These are phyloP conservation scores for Prinsepia uniflora DNA, from an alignment of 306 rosid species.

Conservation along the genomic window DNA sequence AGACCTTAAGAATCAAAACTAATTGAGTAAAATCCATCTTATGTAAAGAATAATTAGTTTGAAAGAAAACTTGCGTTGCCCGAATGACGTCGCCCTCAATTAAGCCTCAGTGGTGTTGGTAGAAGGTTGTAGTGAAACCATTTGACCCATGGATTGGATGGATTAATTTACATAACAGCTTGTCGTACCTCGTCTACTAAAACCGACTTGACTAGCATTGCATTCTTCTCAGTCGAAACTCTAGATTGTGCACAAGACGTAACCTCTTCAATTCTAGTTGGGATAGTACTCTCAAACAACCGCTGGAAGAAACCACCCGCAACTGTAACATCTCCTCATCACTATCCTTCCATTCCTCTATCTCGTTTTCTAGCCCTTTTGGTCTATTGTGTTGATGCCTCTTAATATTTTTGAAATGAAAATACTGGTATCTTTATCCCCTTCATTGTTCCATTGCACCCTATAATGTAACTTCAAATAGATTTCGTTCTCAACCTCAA, in stretches of 20 bases:
- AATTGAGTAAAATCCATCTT: neutral
- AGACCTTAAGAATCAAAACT: neutral
- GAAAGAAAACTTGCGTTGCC: too few species aligned
- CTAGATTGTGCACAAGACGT: too few species aligned
- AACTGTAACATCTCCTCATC: too few species aligned
- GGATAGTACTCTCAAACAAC: too few species aligned
- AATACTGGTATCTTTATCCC: neutral
- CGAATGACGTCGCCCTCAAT: neutral
- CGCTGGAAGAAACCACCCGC: too few species aligned
- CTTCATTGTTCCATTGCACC: neutral
- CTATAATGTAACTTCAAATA: neutral
- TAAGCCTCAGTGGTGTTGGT: neutral
- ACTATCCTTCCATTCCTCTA: too few species aligned
- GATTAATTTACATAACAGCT: too few species aligned
- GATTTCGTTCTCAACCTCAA: neutral
- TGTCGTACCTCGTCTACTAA: too few species aligned
- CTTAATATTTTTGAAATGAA: neutral
- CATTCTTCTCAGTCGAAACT: too few species aligned
- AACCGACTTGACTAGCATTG: too few species aligned
- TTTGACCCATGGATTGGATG: neutral
- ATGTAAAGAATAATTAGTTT: too few species aligned
- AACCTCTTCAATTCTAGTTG: too few species aligned
- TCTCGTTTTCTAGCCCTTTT: neutral
- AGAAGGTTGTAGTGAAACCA: neutral
- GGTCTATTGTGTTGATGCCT: neutral